Conservation (phyloP, 371 early-diverging fungal species). For the Mortierella sp. region DNA sequence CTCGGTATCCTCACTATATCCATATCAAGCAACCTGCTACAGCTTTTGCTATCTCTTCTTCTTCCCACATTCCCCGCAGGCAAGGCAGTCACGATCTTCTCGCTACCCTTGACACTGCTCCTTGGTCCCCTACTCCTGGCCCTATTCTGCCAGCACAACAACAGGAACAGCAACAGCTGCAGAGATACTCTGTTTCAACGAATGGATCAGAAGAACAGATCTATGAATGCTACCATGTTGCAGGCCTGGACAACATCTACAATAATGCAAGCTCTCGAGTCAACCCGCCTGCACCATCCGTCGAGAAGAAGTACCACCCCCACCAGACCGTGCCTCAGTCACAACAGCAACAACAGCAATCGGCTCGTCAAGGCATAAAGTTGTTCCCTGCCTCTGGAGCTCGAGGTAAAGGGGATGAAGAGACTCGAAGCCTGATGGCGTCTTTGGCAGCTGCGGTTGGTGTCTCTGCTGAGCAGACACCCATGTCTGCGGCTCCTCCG, state of each 20-base stretch:
- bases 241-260: not conserved
- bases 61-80: not conserved
- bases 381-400: slow-evolving; percentile 2
- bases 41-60: not conserved
- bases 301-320: not conserved
- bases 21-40: not conserved
- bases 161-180: not conserved
- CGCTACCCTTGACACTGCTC: not conserved
- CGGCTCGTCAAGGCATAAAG: not conserved
- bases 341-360: not conserved
- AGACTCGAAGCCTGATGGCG: not conserved
- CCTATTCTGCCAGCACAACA: not conserved
- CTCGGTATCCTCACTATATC: not conserved
- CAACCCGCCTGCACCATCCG: not conserved
- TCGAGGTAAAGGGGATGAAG: not conserved
- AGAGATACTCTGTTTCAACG: not conserved
- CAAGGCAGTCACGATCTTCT: not conserved
- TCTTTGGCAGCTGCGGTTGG: not conserved
- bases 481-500: slow-evolving; percentile 12
- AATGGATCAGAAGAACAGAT: slow-evolving; percentile 1
- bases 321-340: not conserved
- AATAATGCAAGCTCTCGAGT: not conserved
- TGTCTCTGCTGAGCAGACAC: not conserved
- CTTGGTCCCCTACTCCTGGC: too few relatives aligned
- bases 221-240: slow-evolving; percentile 17